Evolutionary conservation across 169 alveolate genomes (phyloP).

Genomic region (Plasmodium cynomolgi): DNA sequence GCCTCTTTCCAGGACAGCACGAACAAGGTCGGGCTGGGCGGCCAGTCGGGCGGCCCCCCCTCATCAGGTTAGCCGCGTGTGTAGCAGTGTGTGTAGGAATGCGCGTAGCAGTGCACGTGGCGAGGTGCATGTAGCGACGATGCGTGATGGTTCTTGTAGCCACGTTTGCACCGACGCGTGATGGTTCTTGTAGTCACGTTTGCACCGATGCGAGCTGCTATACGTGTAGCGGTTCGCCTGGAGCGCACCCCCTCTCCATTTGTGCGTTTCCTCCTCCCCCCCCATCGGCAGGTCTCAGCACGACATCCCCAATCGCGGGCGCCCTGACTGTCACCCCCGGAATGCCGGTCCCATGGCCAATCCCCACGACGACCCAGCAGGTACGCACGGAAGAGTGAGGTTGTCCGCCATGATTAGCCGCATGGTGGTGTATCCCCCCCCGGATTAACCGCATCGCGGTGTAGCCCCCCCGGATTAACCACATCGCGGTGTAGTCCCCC

Average conservation of each 20-base stretch:
- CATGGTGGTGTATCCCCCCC: background rate
- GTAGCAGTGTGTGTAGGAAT: too few species aligned
- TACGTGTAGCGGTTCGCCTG: background rate
- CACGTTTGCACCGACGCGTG: background rate
- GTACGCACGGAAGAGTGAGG: constrained; percentile 72
- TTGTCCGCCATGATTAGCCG: background rate
- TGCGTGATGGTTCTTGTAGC: background rate
- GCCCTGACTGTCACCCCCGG: constrained; percentile 90
- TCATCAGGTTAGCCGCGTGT: background rate
- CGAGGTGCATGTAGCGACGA: background rate
- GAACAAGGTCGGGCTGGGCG: background rate
- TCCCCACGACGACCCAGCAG: constrained; percentile 92
- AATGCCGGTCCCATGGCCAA: constrained; percentile 93
- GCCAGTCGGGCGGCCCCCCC: background rate
- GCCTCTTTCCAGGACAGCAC: constrained; percentile 8
- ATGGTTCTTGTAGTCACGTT: background rate
- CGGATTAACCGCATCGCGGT: background rate
- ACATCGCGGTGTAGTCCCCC: background rate
- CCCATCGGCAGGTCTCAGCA: constrained; percentile 35
- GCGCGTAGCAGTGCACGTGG: background rate
- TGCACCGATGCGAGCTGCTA: background rate
- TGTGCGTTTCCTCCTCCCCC: background rate
- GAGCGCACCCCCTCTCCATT: background rate
- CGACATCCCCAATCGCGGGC: constrained; percentile 90
- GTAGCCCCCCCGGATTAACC: too few species aligned